These are phyloP conservation scores for Pulicaria dysenterica DNA, from an alignment of 129 eudicot species.

Conservation along the genomic window DNA sequence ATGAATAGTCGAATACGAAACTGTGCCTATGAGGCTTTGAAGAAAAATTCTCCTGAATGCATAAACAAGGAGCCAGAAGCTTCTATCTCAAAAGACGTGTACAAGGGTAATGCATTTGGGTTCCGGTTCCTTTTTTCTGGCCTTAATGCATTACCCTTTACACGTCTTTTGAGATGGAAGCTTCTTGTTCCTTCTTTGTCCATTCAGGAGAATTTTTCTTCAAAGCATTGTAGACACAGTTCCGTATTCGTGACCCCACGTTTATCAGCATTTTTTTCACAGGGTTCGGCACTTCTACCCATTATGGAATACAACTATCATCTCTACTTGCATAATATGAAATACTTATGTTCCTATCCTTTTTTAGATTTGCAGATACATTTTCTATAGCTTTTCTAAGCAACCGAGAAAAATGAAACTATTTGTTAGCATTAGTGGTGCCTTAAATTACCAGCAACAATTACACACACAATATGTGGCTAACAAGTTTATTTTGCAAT, in stretches of 20 bases:
- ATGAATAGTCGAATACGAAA: slow-evolving; percentile 42
- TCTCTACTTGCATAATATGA: slow-evolving; percentile 12
- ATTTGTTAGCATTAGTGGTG: background rate
- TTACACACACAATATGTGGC: too few relatives aligned
- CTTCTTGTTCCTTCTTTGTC: slow-evolving; percentile 50
- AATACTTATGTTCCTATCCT: slow-evolving; percentile 8
- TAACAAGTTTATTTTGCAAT: background rate
- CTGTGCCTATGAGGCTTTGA: slow-evolving; percentile 45
- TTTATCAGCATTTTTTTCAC: slow-evolving; percentile 49
- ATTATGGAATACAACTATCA: slow-evolving; percentile 34
- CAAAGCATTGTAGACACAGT: slow-evolving; percentile 37
- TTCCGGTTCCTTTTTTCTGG: slow-evolving; percentile 57
- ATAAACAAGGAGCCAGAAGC: slow-evolving; percentile 45
- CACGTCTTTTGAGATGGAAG: slow-evolving; percentile 34
- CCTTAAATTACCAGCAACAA: too few relatives aligned
- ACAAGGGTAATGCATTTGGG: slow-evolving; percentile 60
- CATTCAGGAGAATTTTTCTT: slow-evolving; percentile 63
- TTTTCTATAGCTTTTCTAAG: slow-evolving; percentile 46
- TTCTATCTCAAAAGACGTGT: slow-evolving; percentile 61
- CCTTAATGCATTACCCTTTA: slow-evolving; percentile 54
- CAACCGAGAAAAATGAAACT: slow-evolving; percentile 40
- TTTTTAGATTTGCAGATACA: slow-evolving; percentile 31
- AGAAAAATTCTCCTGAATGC: slow-evolving; percentile 67
- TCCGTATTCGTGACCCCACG: slow-evolving; percentile 51
- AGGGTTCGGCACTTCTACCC: slow-evolving; percentile 56